Evolutionary conservation across 2,329 filamentous ascomycete genomes (phyloP), one percentile per base, ranked within the genome.

Genomic region (Aspergillus tanneri): DNA sequence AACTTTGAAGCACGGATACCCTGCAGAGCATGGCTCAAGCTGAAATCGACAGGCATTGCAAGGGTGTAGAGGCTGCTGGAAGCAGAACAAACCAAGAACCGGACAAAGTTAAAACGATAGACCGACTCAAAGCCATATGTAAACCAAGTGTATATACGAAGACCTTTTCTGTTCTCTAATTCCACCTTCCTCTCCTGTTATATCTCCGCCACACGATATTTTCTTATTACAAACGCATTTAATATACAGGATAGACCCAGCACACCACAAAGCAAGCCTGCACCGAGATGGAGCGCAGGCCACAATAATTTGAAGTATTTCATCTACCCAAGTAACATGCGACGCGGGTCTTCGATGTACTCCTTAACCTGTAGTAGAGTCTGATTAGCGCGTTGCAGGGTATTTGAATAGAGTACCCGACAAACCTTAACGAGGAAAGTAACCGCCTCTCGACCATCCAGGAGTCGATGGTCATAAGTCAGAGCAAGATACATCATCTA

Each of bases 401-500:
- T 8, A n/a, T 14, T 19, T 5, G 5, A 8, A 30, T 4, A 24
- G 28, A 6, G 9, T 9, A 37, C 11, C n/a, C 24, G 45, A 61
- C 62, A 44, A 59, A 73, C 79, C 82, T 95, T 96, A 53, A 97
- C 87, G 60, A 97, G 78, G 80, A 97, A 97, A 54, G 92, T 93
- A 32, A 96, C 90, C 38, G 92, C 93, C 76, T 97, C 92, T 68
- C 92, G 84, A 42, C 93, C 93, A 70, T 97, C 93, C 19, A 99
- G 79, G 41, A 99, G 83, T 67, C 93, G 88, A 76, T 99, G 93
- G 70, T 99, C 93, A 68, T 99, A 99, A 11, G 93, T 99, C 51
- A 99, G 80, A 34, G 93, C 93, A 56, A 99, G 82, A 72, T 96
- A 97, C 93, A 99, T 99, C 90, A 99, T 97, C 74, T 82, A 53